Conservation (phyloP, 1,139 yeast species). For the Petasospora rhodanensis region DNA sequence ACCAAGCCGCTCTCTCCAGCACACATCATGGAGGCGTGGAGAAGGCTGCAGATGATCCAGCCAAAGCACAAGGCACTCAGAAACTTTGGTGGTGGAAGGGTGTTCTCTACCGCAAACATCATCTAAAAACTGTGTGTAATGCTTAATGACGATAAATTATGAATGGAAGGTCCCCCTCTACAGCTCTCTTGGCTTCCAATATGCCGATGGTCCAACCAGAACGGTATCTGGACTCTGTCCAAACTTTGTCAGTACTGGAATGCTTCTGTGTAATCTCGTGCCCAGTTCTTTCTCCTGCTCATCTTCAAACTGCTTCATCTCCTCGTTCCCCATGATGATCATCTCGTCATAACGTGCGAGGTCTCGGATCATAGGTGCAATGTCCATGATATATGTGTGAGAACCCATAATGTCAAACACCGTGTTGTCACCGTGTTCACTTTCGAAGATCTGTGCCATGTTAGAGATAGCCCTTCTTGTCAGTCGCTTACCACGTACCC, state of each 20-base stretch:
- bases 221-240: not conserved
- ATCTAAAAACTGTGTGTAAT: constrained; percentile 17
- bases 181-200: too few relatives aligned
- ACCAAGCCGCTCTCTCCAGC: constrained; percentile 77
- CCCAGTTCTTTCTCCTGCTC: too few relatives aligned
- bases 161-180: not conserved
- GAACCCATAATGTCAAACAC: constrained; percentile 17
- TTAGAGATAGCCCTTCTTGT: constrained; percentile 14
- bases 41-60: constrained; percentile 64
- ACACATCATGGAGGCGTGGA: constrained; percentile 91
- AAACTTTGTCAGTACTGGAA: constrained; percentile 1
- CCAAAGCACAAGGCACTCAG: constrained; percentile 63
- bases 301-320: not conserved
- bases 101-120: constrained; percentile 31
- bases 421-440: constrained; percentile 9
- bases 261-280: too few relatives aligned
- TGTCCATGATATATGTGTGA: constrained; percentile 14
- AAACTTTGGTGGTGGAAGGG: constrained; percentile 70
- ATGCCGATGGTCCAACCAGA: too few relatives aligned
- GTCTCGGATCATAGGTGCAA: constrained; percentile 22
- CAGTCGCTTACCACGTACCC: constrained; percentile 11
- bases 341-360: constrained; percentile 16
- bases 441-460: constrained; percentile 1
- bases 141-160: not conserved
- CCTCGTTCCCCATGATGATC: constrained; percentile 1